Conservation (phyloP, 2,329 filamentous ascomycete genomes). For the Colletotrichum sojae region DNA sequence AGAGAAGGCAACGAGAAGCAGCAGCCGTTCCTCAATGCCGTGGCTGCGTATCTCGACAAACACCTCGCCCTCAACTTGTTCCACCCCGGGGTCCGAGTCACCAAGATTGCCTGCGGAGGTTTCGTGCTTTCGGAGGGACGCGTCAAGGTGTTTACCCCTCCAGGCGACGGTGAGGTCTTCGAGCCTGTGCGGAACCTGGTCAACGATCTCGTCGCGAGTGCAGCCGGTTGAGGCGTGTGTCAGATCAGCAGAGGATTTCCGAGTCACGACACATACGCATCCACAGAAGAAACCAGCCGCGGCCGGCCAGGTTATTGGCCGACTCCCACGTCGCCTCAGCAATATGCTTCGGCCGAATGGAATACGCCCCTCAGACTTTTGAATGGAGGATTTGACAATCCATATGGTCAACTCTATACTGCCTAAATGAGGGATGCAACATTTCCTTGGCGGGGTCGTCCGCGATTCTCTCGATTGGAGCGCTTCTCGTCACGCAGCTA, state of each 20-base stretch:
- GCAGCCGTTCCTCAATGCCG: constrained; percentile 65
- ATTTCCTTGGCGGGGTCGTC: background rate
- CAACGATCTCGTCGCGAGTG: constrained; percentile 18
- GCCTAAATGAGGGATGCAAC: background rate
- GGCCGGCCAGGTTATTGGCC: too few relatives aligned
- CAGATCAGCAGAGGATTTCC: too few relatives aligned
- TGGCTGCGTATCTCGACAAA: constrained; percentile 64
- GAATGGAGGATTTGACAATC: background rate
- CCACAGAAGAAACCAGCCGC: too few relatives aligned
- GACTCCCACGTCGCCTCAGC: background rate
- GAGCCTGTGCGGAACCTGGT: constrained; percentile 31
- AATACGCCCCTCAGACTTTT: background rate
- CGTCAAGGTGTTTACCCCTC: constrained; percentile 61
- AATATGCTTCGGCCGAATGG: background rate
- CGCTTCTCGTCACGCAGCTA: background rate
- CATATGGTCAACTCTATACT: background rate
- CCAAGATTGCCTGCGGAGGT: constrained; percentile 68
- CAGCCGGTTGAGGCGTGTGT: constrained; percentile 6
- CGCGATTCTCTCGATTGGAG: background rate
- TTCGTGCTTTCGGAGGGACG: constrained; percentile 68
- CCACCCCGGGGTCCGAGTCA: constrained; percentile 67
- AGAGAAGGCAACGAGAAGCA: constrained; percentile 43
- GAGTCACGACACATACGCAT: background rate
- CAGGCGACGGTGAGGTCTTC: constrained; percentile 21
- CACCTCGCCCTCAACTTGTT: constrained; percentile 70